Base-by-base conservation (phyloP, 148 eudicot species). In the Rhododendron molle region DNA sequence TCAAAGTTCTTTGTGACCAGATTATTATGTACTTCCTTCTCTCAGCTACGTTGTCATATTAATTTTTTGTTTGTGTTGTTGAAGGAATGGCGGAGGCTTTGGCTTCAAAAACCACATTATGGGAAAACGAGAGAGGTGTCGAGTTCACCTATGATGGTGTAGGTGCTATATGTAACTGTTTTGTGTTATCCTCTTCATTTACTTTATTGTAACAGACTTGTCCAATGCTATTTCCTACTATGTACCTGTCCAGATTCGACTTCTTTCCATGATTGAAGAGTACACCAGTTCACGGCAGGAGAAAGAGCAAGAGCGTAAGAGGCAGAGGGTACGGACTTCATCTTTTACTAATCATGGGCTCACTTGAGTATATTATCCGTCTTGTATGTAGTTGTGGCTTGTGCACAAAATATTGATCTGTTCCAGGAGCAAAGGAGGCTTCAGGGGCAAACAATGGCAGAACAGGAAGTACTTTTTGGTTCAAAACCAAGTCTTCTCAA, bases 141-240 rank as follows among this genome's bases (percentile, higher is more conserved):
- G 93, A 93, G 65, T 97, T 97, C 88, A 87, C 89, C 84, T 97
- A 94, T 88, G 98, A 97, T 89, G 99, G 96, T 81, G 99, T 97
- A 90, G 90, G 98, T 69, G 10, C 38, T 34, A 36, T n/a, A 20
- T 56, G 62, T 28, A 28, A n/a, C 47, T 80, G 36, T 40, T 83
- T 65, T 1, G 32, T 65, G 26, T 30, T 26, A 77, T 21, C 43
- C 78, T 40, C 21, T 38, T 74, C 30, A 50, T 7, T 32, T 12
- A 28, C 44, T n/a, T 47, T 73, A 47, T 40, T 40, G 30, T 85
- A 16, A 40, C 44, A 32, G 11, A 38, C 71, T 49, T 88, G 44
- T 65, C 44, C 40, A 77, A 43, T 40, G 49, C 47, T 20, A 20
- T 72, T 78, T 78, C 34, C 76, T 87, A 65, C 28, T 9, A 36